These are phyloP conservation scores for Datisca glomerata DNA, from an alignment of 306 rosid species.

Conservation along the genomic window DNA sequence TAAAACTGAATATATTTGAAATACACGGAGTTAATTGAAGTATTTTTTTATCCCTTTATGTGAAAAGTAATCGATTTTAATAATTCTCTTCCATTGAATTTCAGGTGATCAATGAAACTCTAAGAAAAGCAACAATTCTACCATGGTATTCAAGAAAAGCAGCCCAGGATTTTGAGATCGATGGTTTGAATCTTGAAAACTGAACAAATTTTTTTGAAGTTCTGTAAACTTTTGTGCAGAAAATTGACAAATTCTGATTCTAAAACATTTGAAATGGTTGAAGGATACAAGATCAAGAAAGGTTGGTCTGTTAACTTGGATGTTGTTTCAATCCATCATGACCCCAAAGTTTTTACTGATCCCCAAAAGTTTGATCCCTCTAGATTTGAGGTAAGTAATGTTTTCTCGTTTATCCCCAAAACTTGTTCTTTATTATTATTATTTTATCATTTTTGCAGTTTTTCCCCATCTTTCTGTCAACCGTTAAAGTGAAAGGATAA, in stretches of 20 bases:
- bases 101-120: conserved; percentile 75
- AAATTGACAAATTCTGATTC: too few species aligned
- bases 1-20: too few species aligned
- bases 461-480: too few species aligned
- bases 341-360: conserved; percentile 41
- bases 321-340: conserved; percentile 84
- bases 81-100: conserved; percentile 6
- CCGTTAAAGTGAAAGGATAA: too few species aligned
- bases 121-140: conserved; percentile 64
- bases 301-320: conserved; percentile 78
- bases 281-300: conserved; percentile 66
- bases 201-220: not conserved
- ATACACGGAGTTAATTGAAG: too few species aligned
- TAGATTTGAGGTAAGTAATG: conserved; percentile 74
- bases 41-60: too few species aligned
- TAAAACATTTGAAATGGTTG: too few species aligned
- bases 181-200: conserved; percentile 23
- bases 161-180: conserved; percentile 70
- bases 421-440: too few species aligned
- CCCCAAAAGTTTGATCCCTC: conserved; percentile 67
- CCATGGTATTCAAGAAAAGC: conserved; percentile 92
- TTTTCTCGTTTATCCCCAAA: too few species aligned
- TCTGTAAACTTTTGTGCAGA: not conserved
- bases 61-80: too few species aligned
- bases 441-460: too few species aligned